Evolutionary conservation across 2,329 filamentous ascomycete species (phyloP).

Genomic region (Aspergillus fumigatiaffinis): DNA sequence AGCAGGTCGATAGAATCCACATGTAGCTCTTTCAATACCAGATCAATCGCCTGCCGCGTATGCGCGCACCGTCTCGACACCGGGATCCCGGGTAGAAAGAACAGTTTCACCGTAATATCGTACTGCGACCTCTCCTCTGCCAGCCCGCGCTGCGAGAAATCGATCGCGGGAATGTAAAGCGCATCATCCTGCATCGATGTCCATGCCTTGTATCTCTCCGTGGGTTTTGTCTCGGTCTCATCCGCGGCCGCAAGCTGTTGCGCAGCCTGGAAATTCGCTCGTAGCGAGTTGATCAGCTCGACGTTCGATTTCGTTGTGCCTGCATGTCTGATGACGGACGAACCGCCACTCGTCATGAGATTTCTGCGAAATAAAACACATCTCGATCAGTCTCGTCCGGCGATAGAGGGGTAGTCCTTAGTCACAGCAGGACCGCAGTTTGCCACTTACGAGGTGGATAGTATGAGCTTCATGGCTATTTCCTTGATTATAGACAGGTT

Average conservation of each 20-base stretch:
- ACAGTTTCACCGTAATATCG: slow-evolving; percentile 92
- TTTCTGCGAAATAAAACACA: slow-evolving; percentile 52
- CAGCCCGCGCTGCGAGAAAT: slow-evolving; percentile 67
- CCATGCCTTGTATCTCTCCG: slow-evolving; percentile 52
- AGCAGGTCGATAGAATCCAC: slow-evolving; percentile 76
- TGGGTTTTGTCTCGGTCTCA: slow-evolving; percentile 5
- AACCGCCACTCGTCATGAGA: slow-evolving; percentile 76
- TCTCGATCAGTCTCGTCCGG: slow-evolving; percentile 3
- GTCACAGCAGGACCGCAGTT: neutral
- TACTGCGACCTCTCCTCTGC: slow-evolving; percentile 80
- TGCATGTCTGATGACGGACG: slow-evolving; percentile 77
- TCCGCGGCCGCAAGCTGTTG: slow-evolving; percentile 53
- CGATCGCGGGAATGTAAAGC: slow-evolving; percentile 74
- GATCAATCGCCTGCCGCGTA: slow-evolving; percentile 69
- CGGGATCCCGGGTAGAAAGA: slow-evolving; percentile 75
- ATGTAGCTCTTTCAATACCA: slow-evolving; percentile 77
- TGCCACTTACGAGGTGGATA: slow-evolving; percentile 73
- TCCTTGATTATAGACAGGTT: neutral
- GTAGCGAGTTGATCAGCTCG: slow-evolving; percentile 84
- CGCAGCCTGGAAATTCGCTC: slow-evolving; percentile 73
- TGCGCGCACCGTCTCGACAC: slow-evolving; percentile 63
- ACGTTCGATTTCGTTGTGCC: slow-evolving; percentile 81
- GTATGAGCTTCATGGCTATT: slow-evolving; percentile 70
- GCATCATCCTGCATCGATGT: slow-evolving; percentile 59
- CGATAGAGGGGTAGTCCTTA: slow-evolving; percentile 5